Base-by-base conservation (phyloP, 2,329 filamentous ascomycete species). In the Colletotrichum spinosum region DNA sequence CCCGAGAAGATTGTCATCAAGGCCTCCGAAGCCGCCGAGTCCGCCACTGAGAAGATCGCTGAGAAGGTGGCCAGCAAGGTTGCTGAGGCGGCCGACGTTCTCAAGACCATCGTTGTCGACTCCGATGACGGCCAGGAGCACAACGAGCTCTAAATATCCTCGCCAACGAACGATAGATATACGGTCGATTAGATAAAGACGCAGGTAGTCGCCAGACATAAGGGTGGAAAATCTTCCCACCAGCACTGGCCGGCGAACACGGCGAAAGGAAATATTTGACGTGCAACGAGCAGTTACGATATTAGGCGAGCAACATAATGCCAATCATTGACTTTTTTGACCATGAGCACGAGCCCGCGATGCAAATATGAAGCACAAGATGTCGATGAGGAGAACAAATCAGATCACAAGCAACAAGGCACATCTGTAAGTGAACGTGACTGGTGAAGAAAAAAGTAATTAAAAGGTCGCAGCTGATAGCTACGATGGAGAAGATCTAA, bases 51-150 rank as follows among this genome's bases (percentile, higher is more conserved):
- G 68, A 82, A 81, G 69, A 69, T 82, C 45, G 78, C 74, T 53
- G 80, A 79, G 68, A 83, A 82, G 72, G 72, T 86, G 51, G 83
- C 78, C n/a, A 79, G 78, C 68, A 80, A 75, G 55, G 77, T 80
- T 17, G 73, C 74, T 52, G 83, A 82, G 56, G 84, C 81, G n/a
- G 82, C 84, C 48, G 83, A 85, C 59, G 83, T 81, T 8, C 80
- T 80, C 65, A 86, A 84, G 75, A 84, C 81, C 8, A 75, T 85
- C 33, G 65, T 87, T 64, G 79, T 81, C 56, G 86, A 88, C 70
- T 83, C 82, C 44, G 86, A 88, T 71, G 84, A 86, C 68, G 71
- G 72, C 64, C 81, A 86, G 74, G 85, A 85, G 72, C 87, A 89
- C 78, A 85, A 87, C 72, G 87, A 90, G 77, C 81, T 90, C 70